These are phyloP conservation scores for Lepraria neglecta DNA, from an alignment of 495 filamentous ascomycete species.

Conservation along the genomic window DNA sequence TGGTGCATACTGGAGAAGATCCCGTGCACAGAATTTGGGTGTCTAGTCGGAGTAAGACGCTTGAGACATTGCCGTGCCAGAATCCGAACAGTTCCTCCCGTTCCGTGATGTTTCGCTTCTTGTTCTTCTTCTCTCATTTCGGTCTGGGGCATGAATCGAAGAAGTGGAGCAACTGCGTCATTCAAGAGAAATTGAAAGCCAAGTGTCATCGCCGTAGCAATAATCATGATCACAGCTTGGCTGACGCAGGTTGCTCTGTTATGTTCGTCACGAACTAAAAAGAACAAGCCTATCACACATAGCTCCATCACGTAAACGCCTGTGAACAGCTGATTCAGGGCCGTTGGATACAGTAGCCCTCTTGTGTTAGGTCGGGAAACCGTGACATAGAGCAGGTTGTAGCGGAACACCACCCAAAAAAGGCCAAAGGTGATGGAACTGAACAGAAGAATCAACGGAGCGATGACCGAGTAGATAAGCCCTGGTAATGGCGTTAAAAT, in stretches of 20 bases:
- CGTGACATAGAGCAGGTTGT: conserved; percentile 72
- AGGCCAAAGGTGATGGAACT: conserved; percentile 69
- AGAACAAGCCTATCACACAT: conserved; percentile 68
- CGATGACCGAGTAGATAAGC: conserved; percentile 67
- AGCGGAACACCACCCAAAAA: conserved; percentile 70
- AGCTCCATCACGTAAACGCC: conserved; percentile 80
- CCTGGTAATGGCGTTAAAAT: conserved; percentile 26
- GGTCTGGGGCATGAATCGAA: not conserved
- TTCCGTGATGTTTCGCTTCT: not conserved
- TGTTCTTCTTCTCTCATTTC: not conserved
- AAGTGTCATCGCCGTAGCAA: not conserved
- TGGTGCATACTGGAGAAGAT: conserved; percentile 6
- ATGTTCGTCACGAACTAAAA: conserved; percentile 28
- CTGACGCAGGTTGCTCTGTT: not conserved
- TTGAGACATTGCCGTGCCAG: not conserved
- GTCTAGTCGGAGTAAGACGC: not conserved
- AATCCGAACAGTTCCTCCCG: not conserved
- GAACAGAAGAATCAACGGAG: conserved; percentile 69
- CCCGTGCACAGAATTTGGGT: not conserved
- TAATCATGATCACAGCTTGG: conserved; percentile 16
- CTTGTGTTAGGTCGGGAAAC: conserved; percentile 65
- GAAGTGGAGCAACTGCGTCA: too few relatives aligned
- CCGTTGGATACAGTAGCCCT: conserved; percentile 68
- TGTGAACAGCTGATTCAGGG: conserved; percentile 77
- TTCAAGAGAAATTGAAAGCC: too few relatives aligned